A percentile compares a stretch with the other conserved stretches of the same genome.
phyloP scores from a whole-genome alignment of 2,329 filamentous ascomycete genomes.

The Cercospora nicotianae region DNA sequence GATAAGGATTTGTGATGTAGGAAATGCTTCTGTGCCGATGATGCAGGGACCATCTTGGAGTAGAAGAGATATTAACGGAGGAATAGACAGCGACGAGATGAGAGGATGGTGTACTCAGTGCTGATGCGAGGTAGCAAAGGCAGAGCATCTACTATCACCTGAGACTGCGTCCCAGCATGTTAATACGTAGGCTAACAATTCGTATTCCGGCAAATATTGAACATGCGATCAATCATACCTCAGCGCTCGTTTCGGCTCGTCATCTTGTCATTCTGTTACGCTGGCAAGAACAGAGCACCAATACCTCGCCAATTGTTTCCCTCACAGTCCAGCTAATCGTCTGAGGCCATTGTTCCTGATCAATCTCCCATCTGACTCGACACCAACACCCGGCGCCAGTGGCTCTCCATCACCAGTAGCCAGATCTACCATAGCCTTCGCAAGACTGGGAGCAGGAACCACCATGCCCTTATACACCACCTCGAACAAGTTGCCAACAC shows the following conservation, averaged over 20 bases:
- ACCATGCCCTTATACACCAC: constrained; percentile 38
- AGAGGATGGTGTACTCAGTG: too few relatives aligned
- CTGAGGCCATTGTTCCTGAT: constrained; percentile 45
- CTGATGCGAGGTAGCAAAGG: too few relatives aligned
- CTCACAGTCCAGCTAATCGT: constrained; percentile 36
- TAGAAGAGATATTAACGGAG: too few relatives aligned
- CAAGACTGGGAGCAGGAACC: constrained; percentile 52
- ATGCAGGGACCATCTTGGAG: constrained; percentile 15
- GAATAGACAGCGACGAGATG: too few relatives aligned
- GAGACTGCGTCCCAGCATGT: too few relatives aligned
- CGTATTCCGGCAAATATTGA: too few relatives aligned
- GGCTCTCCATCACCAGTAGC: constrained; percentile 50
- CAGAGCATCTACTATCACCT: too few relatives aligned
- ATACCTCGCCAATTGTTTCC: neutral
- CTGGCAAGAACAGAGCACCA: neutral
- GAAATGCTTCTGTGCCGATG: constrained; percentile 22
- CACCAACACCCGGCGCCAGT: constrained; percentile 39
- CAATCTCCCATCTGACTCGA: constrained; percentile 43
- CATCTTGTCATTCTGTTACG: neutral
- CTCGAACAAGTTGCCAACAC: constrained; percentile 28
- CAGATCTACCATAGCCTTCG: constrained; percentile 50
- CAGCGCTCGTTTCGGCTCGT: too few relatives aligned
- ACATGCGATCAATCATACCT: too few relatives aligned
- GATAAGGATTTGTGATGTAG: neutral
- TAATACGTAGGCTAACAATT: too few relatives aligned